Evolutionary conservation across 305 asterid species (phyloP).

Genomic region (Solanum chacoense): DNA sequence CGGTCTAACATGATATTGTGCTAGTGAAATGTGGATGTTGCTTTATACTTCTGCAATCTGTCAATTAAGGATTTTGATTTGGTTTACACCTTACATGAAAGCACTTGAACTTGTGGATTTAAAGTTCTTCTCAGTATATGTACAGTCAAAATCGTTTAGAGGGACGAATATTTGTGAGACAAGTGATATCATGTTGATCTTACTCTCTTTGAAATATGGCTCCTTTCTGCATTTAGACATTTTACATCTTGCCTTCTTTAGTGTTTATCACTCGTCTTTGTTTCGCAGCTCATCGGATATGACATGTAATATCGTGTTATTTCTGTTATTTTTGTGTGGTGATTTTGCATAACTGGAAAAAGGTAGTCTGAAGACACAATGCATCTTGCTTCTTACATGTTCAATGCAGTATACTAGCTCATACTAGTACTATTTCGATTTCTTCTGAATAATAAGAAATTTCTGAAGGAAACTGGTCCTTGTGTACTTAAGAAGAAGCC

Average conservation of each 20-base stretch:
- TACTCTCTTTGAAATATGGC: not conserved
- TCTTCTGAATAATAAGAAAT: not conserved
- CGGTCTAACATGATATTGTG: not conserved
- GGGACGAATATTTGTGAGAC: not conserved
- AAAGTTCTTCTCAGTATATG: not conserved
- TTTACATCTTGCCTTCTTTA: not conserved
- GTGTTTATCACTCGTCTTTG: not conserved
- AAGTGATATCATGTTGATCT: not conserved
- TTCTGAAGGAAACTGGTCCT: not conserved
- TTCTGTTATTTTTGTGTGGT: not conserved
- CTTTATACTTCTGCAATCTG: not conserved
- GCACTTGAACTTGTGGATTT: not conserved
- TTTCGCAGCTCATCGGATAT: not conserved
- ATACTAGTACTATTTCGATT: not conserved
- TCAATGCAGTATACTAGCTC: not conserved
- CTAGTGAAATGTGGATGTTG: not conserved
- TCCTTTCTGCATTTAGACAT: not conserved
- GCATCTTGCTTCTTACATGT: not conserved
- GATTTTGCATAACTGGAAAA: not conserved
- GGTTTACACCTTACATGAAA: not conserved
- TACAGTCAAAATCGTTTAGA: not conserved
- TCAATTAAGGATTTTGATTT: not conserved
- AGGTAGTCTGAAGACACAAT: not conserved
- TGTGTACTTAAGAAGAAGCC: not conserved
- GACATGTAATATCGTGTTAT: not conserved